Percentiles rank a stretch among this genome's conserved stretches.
Evolutionary conservation across 257 asterid genomes (phyloP).

Genomic region (Ligustrum vulgare): DNA sequence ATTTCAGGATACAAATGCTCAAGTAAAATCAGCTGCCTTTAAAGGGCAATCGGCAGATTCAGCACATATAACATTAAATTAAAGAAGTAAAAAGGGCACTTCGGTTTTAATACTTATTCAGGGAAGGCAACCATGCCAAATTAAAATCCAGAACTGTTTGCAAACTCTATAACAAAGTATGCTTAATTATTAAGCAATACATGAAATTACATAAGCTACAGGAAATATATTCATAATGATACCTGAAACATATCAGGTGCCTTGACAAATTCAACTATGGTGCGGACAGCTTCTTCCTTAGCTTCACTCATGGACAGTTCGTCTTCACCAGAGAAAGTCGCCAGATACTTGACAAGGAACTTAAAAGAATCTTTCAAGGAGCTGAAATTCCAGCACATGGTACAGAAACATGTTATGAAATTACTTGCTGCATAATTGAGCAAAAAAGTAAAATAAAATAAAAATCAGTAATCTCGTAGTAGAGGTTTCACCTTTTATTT

Average conservation of each 20-base stretch:
- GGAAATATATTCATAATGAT: constrained; percentile 24
- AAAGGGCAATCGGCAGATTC: not conserved
- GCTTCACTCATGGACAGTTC: constrained; percentile 59
- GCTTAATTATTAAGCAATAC: not conserved
- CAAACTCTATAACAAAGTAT: not conserved
- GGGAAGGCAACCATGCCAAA: not conserved
- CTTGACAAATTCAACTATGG: constrained; percentile 77
- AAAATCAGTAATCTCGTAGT: not conserved
- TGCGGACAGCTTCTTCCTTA: constrained; percentile 78
- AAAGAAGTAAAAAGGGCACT: not conserved
- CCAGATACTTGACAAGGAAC: constrained; percentile 82
- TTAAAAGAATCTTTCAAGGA: constrained; percentile 71
- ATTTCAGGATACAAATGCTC: not conserved
- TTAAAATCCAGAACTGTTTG: not conserved
- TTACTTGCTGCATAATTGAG: not conserved
- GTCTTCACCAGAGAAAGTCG: constrained; percentile 80
- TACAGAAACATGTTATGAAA: not conserved
- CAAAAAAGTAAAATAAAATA: not conserved
- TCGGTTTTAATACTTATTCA: not conserved
- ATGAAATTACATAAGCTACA: not conserved
- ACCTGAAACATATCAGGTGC: constrained; percentile 92
- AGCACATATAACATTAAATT: not conserved
- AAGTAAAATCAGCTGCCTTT: not conserved
- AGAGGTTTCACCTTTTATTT: constrained; percentile 59
- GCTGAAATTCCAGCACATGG: constrained; percentile 43